Evolutionary conservation across 2,329 filamentous ascomycete genomes (phyloP).

Genomic region (Thelonectria blattea): DNA sequence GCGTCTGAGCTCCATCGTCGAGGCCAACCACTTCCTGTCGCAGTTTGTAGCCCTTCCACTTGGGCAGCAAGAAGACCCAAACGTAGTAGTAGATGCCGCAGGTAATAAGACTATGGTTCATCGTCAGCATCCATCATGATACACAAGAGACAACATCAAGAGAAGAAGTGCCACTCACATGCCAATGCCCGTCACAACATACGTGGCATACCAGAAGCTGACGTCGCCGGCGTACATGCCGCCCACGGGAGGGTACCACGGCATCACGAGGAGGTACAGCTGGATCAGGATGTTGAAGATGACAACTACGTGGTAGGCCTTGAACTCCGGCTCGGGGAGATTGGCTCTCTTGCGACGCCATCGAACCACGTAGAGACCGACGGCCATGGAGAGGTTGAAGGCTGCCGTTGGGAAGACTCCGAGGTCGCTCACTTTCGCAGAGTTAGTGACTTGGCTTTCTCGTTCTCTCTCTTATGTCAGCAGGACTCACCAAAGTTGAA

Average conservation of each 20-base stretch:
- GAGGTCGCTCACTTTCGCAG: constrained; percentile 10
- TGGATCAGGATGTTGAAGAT: constrained; percentile 18
- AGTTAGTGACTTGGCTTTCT: neutral
- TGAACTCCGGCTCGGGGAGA: constrained; percentile 16
- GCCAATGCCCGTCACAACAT: constrained; percentile 10
- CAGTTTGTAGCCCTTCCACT: constrained; percentile 9
- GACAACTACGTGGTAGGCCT: constrained; percentile 10
- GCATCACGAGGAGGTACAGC: constrained; percentile 65
- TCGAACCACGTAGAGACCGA: constrained; percentile 14
- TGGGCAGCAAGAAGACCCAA: constrained; percentile 10
- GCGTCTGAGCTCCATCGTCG: constrained; percentile 7
- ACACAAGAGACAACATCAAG: too few relatives aligned
- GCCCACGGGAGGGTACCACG: constrained; percentile 68
- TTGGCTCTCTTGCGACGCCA: constrained; percentile 16
- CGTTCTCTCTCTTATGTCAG: neutral
- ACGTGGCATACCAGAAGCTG: constrained; percentile 68
- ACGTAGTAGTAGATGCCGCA: constrained; percentile 14
- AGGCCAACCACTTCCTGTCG: constrained; percentile 11
- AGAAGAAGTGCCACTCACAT: neutral
- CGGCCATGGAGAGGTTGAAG: constrained; percentile 12
- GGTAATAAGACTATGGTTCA: constrained; percentile 1
- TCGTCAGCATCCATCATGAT: neutral
- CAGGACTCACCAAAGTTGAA: constrained; percentile 13
- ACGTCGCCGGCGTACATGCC: constrained; percentile 65
- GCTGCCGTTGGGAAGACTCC: constrained; percentile 11